Conservation (phyloP, 2,329 filamentous ascomycete genomes). For the Nemania abortiva region DNA sequence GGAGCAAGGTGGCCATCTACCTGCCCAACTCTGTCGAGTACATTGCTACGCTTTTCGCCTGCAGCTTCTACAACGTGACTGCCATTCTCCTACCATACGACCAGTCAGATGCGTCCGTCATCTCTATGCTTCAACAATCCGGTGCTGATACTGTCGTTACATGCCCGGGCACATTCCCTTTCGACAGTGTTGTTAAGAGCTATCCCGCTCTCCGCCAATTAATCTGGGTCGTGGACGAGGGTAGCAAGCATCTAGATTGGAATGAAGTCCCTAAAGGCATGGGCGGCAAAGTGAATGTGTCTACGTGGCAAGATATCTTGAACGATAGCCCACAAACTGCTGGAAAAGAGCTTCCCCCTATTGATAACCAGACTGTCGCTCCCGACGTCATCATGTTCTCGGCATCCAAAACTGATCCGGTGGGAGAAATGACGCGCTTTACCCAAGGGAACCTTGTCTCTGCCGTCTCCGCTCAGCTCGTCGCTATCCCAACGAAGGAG, state of each 20-base stretch:
- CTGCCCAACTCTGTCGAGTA: slow-evolving; percentile 94
- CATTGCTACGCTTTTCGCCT: slow-evolving; percentile 84
- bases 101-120: slow-evolving; percentile 74
- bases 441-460: slow-evolving; percentile 87
- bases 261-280: slow-evolving; percentile 85
- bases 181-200: slow-evolving; percentile 76
- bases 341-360: slow-evolving; percentile 72
- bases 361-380: slow-evolving; percentile 65
- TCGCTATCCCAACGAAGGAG: slow-evolving; percentile 79
- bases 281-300: slow-evolving; percentile 79
- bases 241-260: slow-evolving; percentile 95
- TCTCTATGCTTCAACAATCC: slow-evolving; percentile 77
- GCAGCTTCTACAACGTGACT: slow-evolving; percentile 88
- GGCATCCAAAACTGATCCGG: slow-evolving; percentile 64
- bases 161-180: slow-evolving; percentile 86
- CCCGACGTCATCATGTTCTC: slow-evolving; percentile 76
- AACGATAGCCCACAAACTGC: slow-evolving; percentile 73
- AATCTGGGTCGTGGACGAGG: slow-evolving; percentile 93
- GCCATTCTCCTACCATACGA: slow-evolving; percentile 89
- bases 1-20: slow-evolving; percentile 86
- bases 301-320: slow-evolving; percentile 93
- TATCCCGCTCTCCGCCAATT: slow-evolving; percentile 80
- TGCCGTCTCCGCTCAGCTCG: slow-evolving; percentile 82
- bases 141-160: slow-evolving; percentile 86
- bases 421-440: slow-evolving; percentile 82